These are phyloP conservation scores for Tylopilus sp. DNA, from an alignment of 1,284 basidiomycete genomes.

Conservation along the genomic window DNA sequence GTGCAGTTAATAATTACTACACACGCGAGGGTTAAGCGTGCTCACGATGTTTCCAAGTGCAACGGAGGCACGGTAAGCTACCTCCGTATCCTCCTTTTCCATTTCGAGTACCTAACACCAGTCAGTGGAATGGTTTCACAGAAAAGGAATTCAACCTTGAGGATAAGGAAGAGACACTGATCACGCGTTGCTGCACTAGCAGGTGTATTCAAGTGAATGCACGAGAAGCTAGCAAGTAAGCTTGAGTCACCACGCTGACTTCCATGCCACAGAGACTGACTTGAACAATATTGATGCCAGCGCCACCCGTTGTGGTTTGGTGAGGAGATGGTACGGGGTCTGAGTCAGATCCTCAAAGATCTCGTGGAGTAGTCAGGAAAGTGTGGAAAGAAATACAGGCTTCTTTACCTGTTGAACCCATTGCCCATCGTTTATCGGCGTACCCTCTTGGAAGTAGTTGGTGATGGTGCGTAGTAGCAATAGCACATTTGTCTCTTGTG, in stretches of 20 bases:
- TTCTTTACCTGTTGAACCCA: slow-evolving; percentile 51
- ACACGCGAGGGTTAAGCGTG: slow-evolving; percentile 10
- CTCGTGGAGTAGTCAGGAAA: slow-evolving; percentile 34
- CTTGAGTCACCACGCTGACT: slow-evolving; percentile 7
- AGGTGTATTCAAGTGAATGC: slow-evolving; percentile 44
- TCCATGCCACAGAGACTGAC: slow-evolving; percentile 40
- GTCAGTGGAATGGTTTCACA: slow-evolving; percentile 11
- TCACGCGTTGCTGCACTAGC: slow-evolving; percentile 34
- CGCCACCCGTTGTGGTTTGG: slow-evolving; percentile 68
- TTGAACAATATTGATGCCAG: slow-evolving; percentile 78
- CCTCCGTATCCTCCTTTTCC: slow-evolving; percentile 76
- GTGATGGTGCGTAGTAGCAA: slow-evolving; percentile 79
- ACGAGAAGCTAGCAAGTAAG: slow-evolving; percentile 51
- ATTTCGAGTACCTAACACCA: slow-evolving; percentile 53
- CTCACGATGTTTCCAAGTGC: slow-evolving; percentile 85
- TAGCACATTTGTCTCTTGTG: slow-evolving; percentile 79
- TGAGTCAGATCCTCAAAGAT: slow-evolving; percentile 51
- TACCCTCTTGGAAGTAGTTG: slow-evolving; percentile 68
- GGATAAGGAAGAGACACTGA: slow-evolving; percentile 43
- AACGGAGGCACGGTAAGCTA: slow-evolving; percentile 78
- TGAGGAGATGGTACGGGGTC: slow-evolving; percentile 51
- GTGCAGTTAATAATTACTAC: neutral
- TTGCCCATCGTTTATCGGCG: slow-evolving; percentile 38
- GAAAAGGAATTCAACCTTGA: slow-evolving; percentile 39
- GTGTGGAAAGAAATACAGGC: neutral